Evolutionary conservation across 331 rosid species (phyloP), one percentile per base, ranked within the genome.

Genomic region (Acacia pycnantha): DNA sequence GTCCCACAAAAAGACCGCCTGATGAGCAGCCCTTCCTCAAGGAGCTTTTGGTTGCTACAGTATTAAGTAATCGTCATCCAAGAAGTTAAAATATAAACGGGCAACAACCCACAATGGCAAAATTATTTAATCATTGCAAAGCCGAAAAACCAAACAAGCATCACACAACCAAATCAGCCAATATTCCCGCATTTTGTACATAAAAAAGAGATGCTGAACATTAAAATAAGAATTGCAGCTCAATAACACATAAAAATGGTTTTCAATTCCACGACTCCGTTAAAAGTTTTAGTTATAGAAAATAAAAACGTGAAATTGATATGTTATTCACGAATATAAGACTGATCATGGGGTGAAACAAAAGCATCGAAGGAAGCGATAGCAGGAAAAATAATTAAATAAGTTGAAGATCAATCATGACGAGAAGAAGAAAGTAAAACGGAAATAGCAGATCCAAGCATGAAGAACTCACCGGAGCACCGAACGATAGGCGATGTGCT

Each of bases 401-500:
- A 41, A 26, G 76, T 47, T 14, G 76, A 71, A 71, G 41, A 71
- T 26, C 59, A 47, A 26, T 71, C 24, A 16, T 47, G 6, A 26
- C 29, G 59, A 46, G 18, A 46, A 51, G 4, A 58, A 48, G 70
- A 77, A 74, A 76, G 70, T 44, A 7, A 70, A 58, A 13, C 21
- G 40, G 27, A 31, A 72, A 81, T n/a, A 61, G 7, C 48, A 73
- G 85, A 80, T 86, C 77, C 65, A 86, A 79, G 80, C 11, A 41
- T 70, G 31, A 67, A 18, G 16, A n/a, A 43, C 84, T 82, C 46
- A 84, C 83, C 80, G 68, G 82, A 84, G 90, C 72, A 67, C 86
- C 76, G 79, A 84, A 73, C 37, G 74, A 65, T 26, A 29, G 40
- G 77, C 68, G 37, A 40, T 50, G 80, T 75, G 41, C 76, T 70